Conservation (phyloP, 805 yeast genomes). For the Starmerella bombi region DNA sequence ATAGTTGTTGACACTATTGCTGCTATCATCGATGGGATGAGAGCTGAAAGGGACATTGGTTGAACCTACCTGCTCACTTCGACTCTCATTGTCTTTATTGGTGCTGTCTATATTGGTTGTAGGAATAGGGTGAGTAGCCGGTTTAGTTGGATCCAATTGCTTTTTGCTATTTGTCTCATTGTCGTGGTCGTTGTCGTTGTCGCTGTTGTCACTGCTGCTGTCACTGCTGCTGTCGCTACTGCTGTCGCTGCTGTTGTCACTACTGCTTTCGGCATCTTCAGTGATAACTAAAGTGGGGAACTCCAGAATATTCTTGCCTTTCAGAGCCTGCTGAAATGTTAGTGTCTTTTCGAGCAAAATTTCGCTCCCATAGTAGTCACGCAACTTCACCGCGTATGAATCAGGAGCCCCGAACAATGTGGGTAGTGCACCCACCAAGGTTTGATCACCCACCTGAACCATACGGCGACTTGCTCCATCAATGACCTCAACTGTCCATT, state of each 20-base stretch:
- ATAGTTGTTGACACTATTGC: neutral
- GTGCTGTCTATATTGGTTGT: conserved; percentile 4
- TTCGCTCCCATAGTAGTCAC: conserved; percentile 16
- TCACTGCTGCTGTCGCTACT: conserved; percentile 9
- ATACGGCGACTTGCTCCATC: conserved; percentile 21
- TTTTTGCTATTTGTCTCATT: neutral
- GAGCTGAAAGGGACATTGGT: no score
- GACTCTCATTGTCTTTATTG: conserved; percentile 4
- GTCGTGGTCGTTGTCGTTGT: neutral
- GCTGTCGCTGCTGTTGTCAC: conserved; percentile 12
- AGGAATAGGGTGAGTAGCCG: no score
- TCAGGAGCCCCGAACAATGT: neutral
- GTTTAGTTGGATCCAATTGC: no score
- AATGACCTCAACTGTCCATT: conserved; percentile 61
- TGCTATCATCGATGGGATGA: neutral
- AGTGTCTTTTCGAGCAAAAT: conserved; percentile 9
- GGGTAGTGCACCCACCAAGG: conserved; percentile 6
- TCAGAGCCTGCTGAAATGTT: conserved; percentile 39
- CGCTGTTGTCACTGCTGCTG: conserved; percentile 10
- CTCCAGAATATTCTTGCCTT: conserved; percentile 52
- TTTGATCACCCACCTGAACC: conserved; percentile 17
- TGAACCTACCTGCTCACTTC: no score
- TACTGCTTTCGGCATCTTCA: conserved; percentile 13
- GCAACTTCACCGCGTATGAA: conserved; percentile 7
- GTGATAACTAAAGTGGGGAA: conserved; percentile 47